These are phyloP conservation scores for Claviceps sp. DNA, from an alignment of 2,329 filamentous ascomycete genomes.

Conservation along the genomic window DNA sequence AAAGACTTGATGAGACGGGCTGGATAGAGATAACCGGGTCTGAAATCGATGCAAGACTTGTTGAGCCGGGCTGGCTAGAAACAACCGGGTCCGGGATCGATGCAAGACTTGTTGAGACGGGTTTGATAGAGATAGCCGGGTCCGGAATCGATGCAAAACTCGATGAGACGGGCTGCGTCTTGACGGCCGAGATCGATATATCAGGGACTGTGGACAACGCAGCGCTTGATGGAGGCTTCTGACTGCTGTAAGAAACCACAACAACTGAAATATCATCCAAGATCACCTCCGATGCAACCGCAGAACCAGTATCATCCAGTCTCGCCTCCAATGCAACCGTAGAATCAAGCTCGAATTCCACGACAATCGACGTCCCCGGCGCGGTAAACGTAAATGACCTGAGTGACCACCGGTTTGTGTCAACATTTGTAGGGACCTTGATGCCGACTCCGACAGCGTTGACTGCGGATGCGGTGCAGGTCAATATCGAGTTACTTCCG, in stretches of 20 bases:
- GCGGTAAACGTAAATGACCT: not conserved
- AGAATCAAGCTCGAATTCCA: no score
- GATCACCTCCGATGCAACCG: no score
- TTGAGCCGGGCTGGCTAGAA: not conserved
- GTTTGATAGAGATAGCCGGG: not conserved
- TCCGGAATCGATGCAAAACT: not conserved
- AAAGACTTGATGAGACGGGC: not conserved
- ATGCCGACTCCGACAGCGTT: not conserved
- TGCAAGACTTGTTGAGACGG: not conserved
- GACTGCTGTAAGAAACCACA: not conserved
- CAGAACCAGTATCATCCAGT: no score
- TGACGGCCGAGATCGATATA: not conserved
- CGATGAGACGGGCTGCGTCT: not conserved
- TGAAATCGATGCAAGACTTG: not conserved
- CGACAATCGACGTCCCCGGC: no score
- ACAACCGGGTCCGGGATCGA: not conserved
- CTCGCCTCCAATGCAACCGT: no score
- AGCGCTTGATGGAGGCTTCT: not conserved
- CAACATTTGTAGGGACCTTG: not conserved
- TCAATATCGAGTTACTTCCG: not conserved
- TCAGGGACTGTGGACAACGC: not conserved
- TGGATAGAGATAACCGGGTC: not conserved
- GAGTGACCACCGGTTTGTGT: not conserved
- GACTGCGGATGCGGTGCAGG: not conserved
- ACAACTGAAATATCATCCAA: no score